Base-by-base conservation (phyloP, 164 flowering plant species). In the Stephania yunnanensis region DNA sequence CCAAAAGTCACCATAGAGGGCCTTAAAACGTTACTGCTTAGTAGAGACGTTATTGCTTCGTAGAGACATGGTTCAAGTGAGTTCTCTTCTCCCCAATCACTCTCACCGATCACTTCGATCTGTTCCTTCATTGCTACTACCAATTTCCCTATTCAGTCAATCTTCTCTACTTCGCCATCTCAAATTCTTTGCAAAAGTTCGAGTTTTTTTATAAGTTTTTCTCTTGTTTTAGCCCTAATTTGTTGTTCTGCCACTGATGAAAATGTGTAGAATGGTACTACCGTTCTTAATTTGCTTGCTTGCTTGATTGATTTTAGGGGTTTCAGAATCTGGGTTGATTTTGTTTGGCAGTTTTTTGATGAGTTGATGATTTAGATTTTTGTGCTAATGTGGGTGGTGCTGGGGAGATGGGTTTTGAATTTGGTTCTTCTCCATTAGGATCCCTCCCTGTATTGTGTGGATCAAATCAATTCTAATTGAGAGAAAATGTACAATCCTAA, bases 41-140 rank as follows among this genome's bases (percentile, higher is more conserved):
- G 25, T 25, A 25, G 25, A 25, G 0, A 25, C 25, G 25, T 25
- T 25, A 25, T 25, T 25, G 25, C 25, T 25, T 25, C 25, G 25
- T 25, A 25, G 25, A 25, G 25, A 25, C 25, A 25, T 25, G 73
- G 73, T 71, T 52, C 63, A 71, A 71, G 73, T 71, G 22, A 31
- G 73, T 36, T 36, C 42, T 36, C 42, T 36, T 25, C 25, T 25
- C 25, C 25, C 25, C 25, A 36, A 36, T 36, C 42, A 36, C 52
- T 19, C 36, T 25, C 22, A 5, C 10, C 25, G 46, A 12, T 45
- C 53, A 1, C 6, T 25, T 25, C 25, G 25, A 25, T 25, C 25
- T 25, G 25, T 70, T 20, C 12, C 10, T 45, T 46, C 22, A 17
- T 42, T 70, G 3, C 19, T 44, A 15, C 3, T 45, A 44, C 12